Evolutionary conservation across 345 rosid genomes (phyloP).

Genomic region (Lenwebbia sp.): DNA sequence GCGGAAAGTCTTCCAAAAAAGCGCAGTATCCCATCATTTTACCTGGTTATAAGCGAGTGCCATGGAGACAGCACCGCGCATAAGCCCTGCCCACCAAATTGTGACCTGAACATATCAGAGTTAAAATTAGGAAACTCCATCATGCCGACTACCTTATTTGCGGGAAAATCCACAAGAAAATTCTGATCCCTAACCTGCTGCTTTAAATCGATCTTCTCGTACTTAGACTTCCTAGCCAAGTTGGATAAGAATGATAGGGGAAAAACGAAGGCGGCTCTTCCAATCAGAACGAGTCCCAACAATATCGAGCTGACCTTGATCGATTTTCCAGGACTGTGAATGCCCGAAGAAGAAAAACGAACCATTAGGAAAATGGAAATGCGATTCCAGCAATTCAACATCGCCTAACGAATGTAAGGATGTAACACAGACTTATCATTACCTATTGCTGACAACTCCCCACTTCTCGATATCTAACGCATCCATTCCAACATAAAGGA

Average conservation of each 20-base stretch:
- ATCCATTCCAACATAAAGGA: slow-evolving; percentile 49
- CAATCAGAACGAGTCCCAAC: slow-evolving; percentile 24
- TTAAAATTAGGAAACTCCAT: neutral
- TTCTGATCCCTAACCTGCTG: slow-evolving; percentile 15
- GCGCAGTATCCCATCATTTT: neutral
- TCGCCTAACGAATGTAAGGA: neutral
- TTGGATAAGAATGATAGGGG: slow-evolving; percentile 38
- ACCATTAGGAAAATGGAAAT: neutral
- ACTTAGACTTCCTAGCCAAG: slow-evolving; percentile 20
- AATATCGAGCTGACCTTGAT: slow-evolving; percentile 25
- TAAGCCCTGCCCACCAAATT: slow-evolving; percentile 48
- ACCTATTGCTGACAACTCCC: slow-evolving; percentile 32
- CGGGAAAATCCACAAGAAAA: neutral
- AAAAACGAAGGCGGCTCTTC: slow-evolving; percentile 45
- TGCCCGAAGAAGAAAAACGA: neutral
- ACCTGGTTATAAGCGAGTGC: slow-evolving; percentile 45
- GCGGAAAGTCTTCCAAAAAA: neutral
- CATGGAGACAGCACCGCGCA: slow-evolving; percentile 47
- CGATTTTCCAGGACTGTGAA: slow-evolving; percentile 33
- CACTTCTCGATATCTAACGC: slow-evolving; percentile 45
- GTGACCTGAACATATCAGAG: slow-evolving; percentile 15
- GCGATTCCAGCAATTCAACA: neutral
- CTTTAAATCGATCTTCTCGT: slow-evolving; percentile 14
- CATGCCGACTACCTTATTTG: neutral
- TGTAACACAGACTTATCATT: neutral